A percentile compares a stretch with the other conserved stretches of the same genome.
Conservation (phyloP, 768 basidiomycete species). For the Auricularia sp. region DNA sequence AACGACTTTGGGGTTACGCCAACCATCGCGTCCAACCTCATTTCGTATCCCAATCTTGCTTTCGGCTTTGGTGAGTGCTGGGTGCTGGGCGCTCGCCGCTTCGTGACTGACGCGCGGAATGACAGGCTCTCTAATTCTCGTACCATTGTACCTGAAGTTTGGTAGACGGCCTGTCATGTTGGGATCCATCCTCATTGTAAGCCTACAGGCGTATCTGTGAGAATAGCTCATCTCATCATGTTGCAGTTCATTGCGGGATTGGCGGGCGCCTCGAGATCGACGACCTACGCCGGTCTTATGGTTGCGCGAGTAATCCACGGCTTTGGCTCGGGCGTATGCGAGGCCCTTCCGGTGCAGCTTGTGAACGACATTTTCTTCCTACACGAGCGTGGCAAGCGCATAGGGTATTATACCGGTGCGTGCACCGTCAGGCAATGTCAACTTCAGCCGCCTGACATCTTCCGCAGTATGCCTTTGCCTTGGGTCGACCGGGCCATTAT, state of each 20-base stretch:
- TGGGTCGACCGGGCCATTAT: constrained; percentile 3
- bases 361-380: constrained; percentile 9
- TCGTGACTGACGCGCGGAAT: no score
- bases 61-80: constrained; percentile 3
- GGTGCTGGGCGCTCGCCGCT: no score
- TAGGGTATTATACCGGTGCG: constrained; percentile 7
- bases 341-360: constrained; percentile 5
- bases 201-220: not conserved
- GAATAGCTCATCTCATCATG: not conserved
- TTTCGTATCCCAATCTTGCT: constrained; percentile 4
- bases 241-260: constrained; percentile 3
- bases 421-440: not conserved
- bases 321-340: constrained; percentile 6
- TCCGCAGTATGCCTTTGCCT: constrained; percentile 4
- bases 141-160: constrained; percentile 6
- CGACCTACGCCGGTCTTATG: constrained; percentile 6
- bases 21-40: not conserved
- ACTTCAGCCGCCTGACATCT: not conserved
- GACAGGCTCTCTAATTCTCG: constrained; percentile 1
- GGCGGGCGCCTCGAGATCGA: not conserved
- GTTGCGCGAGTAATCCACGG: constrained; percentile 5
- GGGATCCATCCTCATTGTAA: constrained; percentile 1
- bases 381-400: constrained; percentile 6
- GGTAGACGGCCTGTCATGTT: constrained; percentile 5
- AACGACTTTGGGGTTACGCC: constrained; percentile 2